Conservation (phyloP, 2,329 filamentous ascomycete genomes). For the Aspergillus transmontanensis region DNA sequence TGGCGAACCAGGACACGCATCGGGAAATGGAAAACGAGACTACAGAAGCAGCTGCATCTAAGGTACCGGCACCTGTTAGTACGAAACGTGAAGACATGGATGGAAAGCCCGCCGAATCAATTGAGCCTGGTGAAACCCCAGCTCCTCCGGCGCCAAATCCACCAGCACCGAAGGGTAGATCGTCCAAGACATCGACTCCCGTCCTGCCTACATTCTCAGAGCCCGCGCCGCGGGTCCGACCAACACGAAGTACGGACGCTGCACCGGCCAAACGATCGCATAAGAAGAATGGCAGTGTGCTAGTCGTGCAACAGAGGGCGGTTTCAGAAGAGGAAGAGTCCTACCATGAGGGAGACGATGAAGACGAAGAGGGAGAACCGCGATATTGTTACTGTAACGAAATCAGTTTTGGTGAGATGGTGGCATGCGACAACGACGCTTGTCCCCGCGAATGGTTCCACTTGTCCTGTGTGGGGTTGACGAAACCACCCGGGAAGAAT, state of each 20-base stretch:
- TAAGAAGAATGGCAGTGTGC: constrained; percentile 35
- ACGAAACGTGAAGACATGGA: constrained; percentile 42
- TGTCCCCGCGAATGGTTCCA: constrained; percentile 83
- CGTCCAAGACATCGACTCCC: constrained; percentile 46
- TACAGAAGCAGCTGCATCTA: constrained; percentile 18
- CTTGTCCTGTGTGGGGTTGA: constrained; percentile 77
- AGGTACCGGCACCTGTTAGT: constrained; percentile 22
- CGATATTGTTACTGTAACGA: constrained; percentile 79
- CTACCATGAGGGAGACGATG: constrained; percentile 57
- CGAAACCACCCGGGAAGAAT: constrained; percentile 74
- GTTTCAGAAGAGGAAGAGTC: constrained; percentile 47
- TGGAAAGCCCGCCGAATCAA: constrained; percentile 30
- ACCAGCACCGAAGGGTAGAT: constrained; percentile 34
- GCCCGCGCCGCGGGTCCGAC: constrained; percentile 33
- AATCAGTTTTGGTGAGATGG: constrained; percentile 82
- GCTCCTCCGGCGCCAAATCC: constrained; percentile 14
- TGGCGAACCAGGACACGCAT: constrained; percentile 42
- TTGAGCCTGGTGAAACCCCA: constrained; percentile 38
- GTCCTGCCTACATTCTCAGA: constrained; percentile 41
- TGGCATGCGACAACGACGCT: constrained; percentile 73
- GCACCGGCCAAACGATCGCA: constrained; percentile 38
- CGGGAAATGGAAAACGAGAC: constrained; percentile 32
- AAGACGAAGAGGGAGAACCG: constrained; percentile 69
- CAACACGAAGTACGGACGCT: constrained; percentile 38
- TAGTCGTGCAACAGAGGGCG: constrained; percentile 28